These are phyloP conservation scores for Blastobotrys peoriensis DNA, from an alignment of 805 yeast genomes.

Conservation along the genomic window DNA sequence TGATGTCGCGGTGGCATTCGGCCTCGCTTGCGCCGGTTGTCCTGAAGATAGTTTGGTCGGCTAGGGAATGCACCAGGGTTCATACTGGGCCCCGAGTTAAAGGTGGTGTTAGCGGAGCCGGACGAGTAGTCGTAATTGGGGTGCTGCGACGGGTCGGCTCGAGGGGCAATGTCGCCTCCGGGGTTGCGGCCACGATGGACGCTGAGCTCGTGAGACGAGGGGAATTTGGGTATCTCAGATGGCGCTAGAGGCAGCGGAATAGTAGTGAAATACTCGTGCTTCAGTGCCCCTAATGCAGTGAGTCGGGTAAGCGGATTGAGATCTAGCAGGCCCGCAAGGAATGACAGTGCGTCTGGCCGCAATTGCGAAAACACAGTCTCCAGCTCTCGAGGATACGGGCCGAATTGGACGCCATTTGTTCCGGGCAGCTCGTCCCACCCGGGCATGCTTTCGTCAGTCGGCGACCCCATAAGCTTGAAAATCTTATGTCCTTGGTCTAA, in stretches of 20 bases:
- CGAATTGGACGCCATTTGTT: conserved; percentile 19
- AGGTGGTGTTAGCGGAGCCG: not conserved
- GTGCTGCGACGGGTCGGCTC: conserved; percentile 5
- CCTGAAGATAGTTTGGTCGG: not conserved
- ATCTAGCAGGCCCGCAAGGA: conserved; percentile 56
- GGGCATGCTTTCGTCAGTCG: conserved; percentile 57
- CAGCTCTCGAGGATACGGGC: conserved; percentile 32
- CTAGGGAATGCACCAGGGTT: not conserved
- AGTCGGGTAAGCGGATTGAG: conserved; percentile 68
- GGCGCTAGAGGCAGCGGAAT: conserved; percentile 61
- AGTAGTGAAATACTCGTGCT: conserved; percentile 59
- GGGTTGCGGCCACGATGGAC: conserved; percentile 13
- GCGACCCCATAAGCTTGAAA: conserved; percentile 78
- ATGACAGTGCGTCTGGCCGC: conserved; percentile 21
- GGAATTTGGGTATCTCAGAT: conserved; percentile 57
- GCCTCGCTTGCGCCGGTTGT: not conserved
- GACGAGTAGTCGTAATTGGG: conserved; percentile 1
- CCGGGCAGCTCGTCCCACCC: conserved; percentile 52
- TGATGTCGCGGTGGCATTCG: not conserved
- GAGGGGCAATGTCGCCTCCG: conserved; percentile 8
- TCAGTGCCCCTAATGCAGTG: conserved; percentile 73
- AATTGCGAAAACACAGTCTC: conserved; percentile 34
- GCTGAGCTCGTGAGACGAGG: conserved; percentile 87
- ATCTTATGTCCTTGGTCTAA: conserved; percentile 79
- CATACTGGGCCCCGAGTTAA: not conserved